Evolutionary conservation across 371 early-diverging fungal genomes (phyloP).

Genomic region (Actinomortierella wolfii): DNA sequence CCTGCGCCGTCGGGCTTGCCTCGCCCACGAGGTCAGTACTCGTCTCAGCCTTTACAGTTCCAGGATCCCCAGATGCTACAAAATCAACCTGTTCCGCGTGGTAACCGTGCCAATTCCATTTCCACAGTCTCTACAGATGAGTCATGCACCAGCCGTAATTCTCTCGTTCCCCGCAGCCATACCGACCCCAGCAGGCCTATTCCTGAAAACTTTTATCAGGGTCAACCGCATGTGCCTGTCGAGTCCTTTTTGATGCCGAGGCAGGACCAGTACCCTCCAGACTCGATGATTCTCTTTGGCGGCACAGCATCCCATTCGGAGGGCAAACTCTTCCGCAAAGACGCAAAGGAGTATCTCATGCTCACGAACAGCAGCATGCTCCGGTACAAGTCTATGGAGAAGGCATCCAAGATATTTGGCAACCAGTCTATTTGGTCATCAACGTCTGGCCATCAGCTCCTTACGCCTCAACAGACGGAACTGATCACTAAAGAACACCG

Average conservation of each 20-base stretch:
- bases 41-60: too few relatives aligned
- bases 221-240: constrained; percentile 34
- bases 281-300: constrained; percentile 40
- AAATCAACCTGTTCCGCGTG: too few relatives aligned
- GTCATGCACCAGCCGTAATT: constrained; percentile 35
- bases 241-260: constrained; percentile 43
- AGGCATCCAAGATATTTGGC: constrained; percentile 44
- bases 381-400: constrained; percentile 46
- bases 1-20: too few relatives aligned
- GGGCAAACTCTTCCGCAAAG: constrained; percentile 36
- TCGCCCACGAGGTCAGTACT: too few relatives aligned
- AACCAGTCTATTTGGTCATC: constrained; percentile 45
- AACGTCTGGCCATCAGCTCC: constrained; percentile 38
- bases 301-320: constrained; percentile 40
- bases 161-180: constrained; percentile 24
- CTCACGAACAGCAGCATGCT: constrained; percentile 36
- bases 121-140: constrained; percentile 33
- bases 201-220: constrained; percentile 27
- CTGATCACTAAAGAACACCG: constrained; percentile 37
- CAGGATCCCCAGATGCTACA: too few relatives aligned
- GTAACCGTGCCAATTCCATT: too few relatives aligned
- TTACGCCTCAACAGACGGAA: constrained; percentile 35
- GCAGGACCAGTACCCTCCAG: constrained; percentile 39
- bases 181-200: constrained; percentile 7
- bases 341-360: constrained; percentile 37